Conservation (phyloP, 768 basidiomycete genomes). For the Tricholoma hemisulphureum region DNA sequence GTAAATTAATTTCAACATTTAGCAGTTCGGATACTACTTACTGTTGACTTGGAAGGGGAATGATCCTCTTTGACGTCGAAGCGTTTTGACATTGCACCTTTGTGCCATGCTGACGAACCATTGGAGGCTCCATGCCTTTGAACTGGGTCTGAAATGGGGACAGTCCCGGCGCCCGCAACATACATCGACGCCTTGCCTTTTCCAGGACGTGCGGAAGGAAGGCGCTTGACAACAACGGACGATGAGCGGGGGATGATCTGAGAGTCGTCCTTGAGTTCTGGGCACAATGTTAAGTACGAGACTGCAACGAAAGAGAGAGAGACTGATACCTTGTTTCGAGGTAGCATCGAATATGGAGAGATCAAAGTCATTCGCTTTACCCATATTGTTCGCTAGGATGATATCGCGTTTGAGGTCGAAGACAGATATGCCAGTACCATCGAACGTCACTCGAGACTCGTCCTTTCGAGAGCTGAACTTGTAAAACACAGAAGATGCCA, state of each 20-base stretch:
- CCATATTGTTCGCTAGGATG: constrained; percentile 92
- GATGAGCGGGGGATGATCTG: constrained; percentile 92
- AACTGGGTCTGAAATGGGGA: constrained; percentile 50
- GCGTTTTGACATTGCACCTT: constrained; percentile 80
- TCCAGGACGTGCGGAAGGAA: constrained; percentile 78
- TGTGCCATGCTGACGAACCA: constrained; percentile 54
- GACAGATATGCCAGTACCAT: constrained; percentile 97
- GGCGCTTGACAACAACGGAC: constrained; percentile 88
- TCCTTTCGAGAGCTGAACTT: constrained; percentile 94
- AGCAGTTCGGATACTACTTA: constrained; percentile 18
- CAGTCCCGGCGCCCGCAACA: constrained; percentile 46
- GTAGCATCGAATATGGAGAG: constrained; percentile 81
- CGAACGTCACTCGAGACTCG: constrained; percentile 95
- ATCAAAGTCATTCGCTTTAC: constrained; percentile 97
- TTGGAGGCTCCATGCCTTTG: constrained; percentile 35
- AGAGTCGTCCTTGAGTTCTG: constrained; percentile 92
- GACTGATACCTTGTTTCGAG: constrained; percentile 78
- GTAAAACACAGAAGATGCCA: constrained; percentile 97
- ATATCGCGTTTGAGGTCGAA: constrained; percentile 99
- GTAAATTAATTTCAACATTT: constrained; percentile 3
- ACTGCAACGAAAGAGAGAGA: constrained; percentile 8
- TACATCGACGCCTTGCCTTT: constrained; percentile 83
- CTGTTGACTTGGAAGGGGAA: constrained; percentile 33
- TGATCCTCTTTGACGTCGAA: constrained; percentile 84
- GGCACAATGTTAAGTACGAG: background rate